These are phyloP conservation scores for Flueggea neowawraea DNA, from an alignment of 441 rosid species.

Conservation along the genomic window DNA sequence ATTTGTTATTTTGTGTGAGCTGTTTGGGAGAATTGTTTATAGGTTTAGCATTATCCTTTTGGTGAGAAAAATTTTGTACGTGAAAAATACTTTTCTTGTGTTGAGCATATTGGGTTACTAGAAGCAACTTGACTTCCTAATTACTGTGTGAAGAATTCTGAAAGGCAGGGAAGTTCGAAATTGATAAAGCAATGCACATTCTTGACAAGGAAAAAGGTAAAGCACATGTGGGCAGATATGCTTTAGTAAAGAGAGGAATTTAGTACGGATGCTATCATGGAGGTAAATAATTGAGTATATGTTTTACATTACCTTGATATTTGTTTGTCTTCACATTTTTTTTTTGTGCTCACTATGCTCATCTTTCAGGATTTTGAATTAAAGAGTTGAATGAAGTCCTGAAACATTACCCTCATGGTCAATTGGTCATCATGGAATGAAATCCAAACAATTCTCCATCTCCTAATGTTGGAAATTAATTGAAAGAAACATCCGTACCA, in stretches of 20 bases:
- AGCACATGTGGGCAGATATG: conserved; percentile 99
- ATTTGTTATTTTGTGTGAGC: no score
- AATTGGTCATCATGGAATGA: conserved; percentile 86
- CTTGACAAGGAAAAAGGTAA: conserved; percentile 2
- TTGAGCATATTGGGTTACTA: no score
- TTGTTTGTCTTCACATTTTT: not conserved
- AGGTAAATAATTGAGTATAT: conserved; percentile 43
- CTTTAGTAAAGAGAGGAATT: conserved; percentile 98
- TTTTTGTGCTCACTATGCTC: conserved; percentile 9
- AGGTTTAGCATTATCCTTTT: no score
- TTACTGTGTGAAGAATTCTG: conserved; percentile 45
- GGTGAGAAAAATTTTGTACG: no score
- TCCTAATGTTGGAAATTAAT: no score
- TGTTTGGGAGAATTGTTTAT: no score
- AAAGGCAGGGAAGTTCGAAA: conserved; percentile 96
- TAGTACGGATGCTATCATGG: conserved; percentile 73
- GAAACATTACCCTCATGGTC: conserved; percentile 71
- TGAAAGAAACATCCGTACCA: no score
- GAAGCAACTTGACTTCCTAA: no score
- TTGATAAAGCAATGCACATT: conserved; percentile 55
- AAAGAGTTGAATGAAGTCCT: conserved; percentile 76
- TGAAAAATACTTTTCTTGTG: no score
- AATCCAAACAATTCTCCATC: conserved; percentile 6
- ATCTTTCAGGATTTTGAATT: conserved; percentile 66
- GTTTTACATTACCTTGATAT: conserved; percentile 8